Evolutionary conservation across 202 grass and related monocot species (phyloP), one percentile per base, ranked within the genome.

Genomic region (Schoenoplectus triqueter): DNA sequence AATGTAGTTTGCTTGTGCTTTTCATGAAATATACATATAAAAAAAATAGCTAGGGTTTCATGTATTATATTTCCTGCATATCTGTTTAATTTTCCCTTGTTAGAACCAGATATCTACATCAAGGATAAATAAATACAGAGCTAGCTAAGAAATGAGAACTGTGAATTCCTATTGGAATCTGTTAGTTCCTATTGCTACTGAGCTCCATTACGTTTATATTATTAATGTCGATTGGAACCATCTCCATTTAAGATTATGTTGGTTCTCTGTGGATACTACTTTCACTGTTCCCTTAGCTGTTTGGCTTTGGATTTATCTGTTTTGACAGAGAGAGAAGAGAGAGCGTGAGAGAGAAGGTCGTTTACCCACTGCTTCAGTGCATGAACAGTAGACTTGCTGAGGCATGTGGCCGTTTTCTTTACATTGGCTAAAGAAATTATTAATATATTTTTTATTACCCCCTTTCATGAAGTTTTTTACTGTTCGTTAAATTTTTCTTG

Each of bases 161-260:
- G 72, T 75, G 48, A 75, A 22, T 54, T 75, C 11, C 49, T 55
- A 67, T 13, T 83, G 20, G 81, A 83, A 83, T 70, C 65, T 83
- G 81, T 82, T 82, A 51, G 80, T 83, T 83, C 48, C 81, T 71
- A 83, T 83, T 83, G 42, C 81, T 57, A 55, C 81, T 83, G 81
- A 70, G 81, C 65, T 45, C 61, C 63, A 51, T 64, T 83, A 70
- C 64, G 10, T 40, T 70, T 54, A 31, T 31, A 31, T 31, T 31
- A 83, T 69, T 83, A 71, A 83, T 71, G 17, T 67, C 80, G 10
- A 83, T 83, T 83, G 80, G 80, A 83, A 83, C 46, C 80, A 83
- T 83, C 80, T 83, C 45, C 80, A 83, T 83, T 83, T 83, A 83
- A 66, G 80, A 83, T 69, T 83, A 41, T 81, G 48, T 83, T 69